Conservation (phyloP, 495 filamentous ascomycete genomes). For the Aspergillus campestris region DNA sequence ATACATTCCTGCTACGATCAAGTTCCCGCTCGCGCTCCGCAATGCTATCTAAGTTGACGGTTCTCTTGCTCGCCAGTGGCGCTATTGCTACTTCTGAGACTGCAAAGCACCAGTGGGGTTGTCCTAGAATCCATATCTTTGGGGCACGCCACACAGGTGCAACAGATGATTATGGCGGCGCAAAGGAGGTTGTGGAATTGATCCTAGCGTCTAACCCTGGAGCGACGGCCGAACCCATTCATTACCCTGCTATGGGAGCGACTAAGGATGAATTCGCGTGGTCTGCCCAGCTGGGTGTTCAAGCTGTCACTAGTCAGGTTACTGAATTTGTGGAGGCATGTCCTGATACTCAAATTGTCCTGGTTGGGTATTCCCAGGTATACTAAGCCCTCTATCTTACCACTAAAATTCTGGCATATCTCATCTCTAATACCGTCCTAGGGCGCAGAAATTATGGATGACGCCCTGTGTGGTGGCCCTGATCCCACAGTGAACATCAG, state of each 20-base stretch:
- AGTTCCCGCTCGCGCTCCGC: too few species aligned
- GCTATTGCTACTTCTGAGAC: too few species aligned
- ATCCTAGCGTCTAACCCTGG: not conserved
- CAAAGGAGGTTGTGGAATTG: not conserved
- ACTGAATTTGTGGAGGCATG: not conserved
- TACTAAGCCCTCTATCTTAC: not conserved
- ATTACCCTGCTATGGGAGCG: not conserved
- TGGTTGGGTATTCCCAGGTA: constrained; percentile 4
- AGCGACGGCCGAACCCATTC: not conserved
- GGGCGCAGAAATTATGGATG: constrained; percentile 1
- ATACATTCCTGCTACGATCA: too few species aligned
- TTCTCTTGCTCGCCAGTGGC: too few species aligned
- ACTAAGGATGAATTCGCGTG: not conserved
- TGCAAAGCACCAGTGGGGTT: too few species aligned
- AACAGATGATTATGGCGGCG: not conserved
- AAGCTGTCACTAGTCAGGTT: constrained; percentile 1
- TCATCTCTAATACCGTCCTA: not conserved
- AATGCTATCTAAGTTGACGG: too few species aligned
- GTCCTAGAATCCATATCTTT: not conserved
- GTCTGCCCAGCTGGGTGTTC: not conserved
- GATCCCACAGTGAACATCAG: not conserved
- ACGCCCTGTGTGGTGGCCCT: not conserved
- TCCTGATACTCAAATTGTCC: not conserved
- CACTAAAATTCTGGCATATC: not conserved
- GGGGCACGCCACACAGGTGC: not conserved